Evolutionary conservation across 2,329 filamentous ascomycete species (phyloP).

Genomic region (Thelonectria rubi): DNA sequence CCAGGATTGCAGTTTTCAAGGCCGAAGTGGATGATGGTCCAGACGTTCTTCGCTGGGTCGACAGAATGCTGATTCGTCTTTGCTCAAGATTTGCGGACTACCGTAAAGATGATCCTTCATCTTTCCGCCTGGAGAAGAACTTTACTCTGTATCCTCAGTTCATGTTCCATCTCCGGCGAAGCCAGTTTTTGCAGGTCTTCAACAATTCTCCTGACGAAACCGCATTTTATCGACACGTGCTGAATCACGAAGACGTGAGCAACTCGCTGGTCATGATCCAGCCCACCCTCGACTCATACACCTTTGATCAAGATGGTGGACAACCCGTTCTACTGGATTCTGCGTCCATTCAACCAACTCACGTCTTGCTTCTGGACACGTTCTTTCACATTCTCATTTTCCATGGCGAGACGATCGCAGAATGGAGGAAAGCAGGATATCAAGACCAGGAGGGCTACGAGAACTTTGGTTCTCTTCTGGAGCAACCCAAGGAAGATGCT

Average conservation of each 20-base stretch:
- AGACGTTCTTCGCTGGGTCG: conserved; percentile 98
- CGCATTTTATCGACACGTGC: conserved; percentile 96
- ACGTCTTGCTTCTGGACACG: conserved; percentile 93
- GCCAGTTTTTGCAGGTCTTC: conserved; percentile 98
- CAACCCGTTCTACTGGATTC: conserved; percentile 96
- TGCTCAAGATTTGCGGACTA: conserved; percentile 98
- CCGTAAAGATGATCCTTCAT: conserved; percentile 96
- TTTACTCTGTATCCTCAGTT: conserved; percentile 99
- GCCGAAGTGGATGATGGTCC: conserved; percentile 97
- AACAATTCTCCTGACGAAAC: conserved; percentile 99
- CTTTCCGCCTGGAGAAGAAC: conserved; percentile 97
- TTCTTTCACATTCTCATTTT: conserved; percentile 99
- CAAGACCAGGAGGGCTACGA: conserved; percentile 98
- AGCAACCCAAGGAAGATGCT: conserved; percentile 96
- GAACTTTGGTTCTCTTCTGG: conserved; percentile 87
- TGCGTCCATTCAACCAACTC: conserved; percentile 92
- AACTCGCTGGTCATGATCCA: conserved; percentile 99
- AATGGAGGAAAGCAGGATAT: conserved; percentile 98
- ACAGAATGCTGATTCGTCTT: conserved; percentile 95
- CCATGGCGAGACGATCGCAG: conserved; percentile 96
- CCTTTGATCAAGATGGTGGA: conserved; percentile 92
- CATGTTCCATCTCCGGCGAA: conserved; percentile 98
- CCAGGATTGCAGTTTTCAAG: conserved; percentile 98
- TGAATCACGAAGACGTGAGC: conserved; percentile 96
- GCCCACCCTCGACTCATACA: conserved; percentile 96